phyloP scores from a whole-genome alignment of 192 early-diverging fungal genomes.

The Coemansia sp. region DNA sequence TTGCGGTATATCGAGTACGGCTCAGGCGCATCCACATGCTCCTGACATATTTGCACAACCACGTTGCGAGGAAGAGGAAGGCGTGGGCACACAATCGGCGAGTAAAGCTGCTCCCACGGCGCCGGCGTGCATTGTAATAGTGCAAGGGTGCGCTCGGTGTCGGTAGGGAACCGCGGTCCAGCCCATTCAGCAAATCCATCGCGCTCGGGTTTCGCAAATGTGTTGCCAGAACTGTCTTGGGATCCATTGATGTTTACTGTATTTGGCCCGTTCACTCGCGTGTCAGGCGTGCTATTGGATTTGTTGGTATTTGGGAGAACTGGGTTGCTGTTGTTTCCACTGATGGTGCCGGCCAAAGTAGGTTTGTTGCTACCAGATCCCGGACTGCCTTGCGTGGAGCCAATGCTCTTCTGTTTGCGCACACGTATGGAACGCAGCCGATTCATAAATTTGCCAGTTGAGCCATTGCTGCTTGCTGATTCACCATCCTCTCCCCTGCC shows the following conservation, averaged over 20 bases:
- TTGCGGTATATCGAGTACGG: slow-evolving; percentile 42
- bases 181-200: slow-evolving; percentile 40
- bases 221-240: background rate
- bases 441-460: slow-evolving; percentile 45
- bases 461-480: slow-evolving; percentile 28
- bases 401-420: slow-evolving; percentile 41
- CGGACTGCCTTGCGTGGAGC: background rate
- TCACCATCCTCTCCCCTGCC: slow-evolving; percentile 41
- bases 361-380: background rate
- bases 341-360: background rate
- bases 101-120: slow-evolving; percentile 53
- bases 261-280: background rate
- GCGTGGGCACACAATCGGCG: slow-evolving; percentile 46
- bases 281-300: slow-evolving; percentile 23
- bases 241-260: background rate
- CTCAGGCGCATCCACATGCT: slow-evolving; percentile 33
- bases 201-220: background rate
- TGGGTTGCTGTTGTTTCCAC: background rate
- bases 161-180: slow-evolving; percentile 43
- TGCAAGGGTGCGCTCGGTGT: slow-evolving; percentile 48
- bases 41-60: slow-evolving; percentile 28
- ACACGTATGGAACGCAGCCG: slow-evolving; percentile 49
- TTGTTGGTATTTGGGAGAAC: slow-evolving; percentile 11
- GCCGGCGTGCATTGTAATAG: slow-evolving; percentile 29
- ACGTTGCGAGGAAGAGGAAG: slow-evolving; percentile 43